These are phyloP conservation scores for Geranium brycei DNA, from an alignment of 345 rosid species.

Conservation along the genomic window DNA sequence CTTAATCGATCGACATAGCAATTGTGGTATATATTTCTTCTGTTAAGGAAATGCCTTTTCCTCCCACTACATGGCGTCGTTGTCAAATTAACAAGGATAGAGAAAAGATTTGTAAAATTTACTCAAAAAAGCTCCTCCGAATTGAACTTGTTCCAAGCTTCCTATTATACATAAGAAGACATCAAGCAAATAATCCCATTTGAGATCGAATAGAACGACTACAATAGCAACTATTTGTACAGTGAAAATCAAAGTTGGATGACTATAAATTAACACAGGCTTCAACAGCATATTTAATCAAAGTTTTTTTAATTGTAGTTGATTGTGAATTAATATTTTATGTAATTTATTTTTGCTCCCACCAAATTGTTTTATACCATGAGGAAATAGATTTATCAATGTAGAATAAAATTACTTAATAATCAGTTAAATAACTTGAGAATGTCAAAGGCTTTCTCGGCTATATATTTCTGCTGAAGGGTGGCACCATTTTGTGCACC, in stretches of 20 bases:
- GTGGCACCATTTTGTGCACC: constrained; percentile 94
- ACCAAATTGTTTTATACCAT: no score
- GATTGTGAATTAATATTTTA: no score
- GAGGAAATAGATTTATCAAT: no score
- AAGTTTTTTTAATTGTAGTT: no score
- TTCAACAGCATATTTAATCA: no score
- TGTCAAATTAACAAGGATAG: not conserved
- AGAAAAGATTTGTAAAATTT: not conserved
- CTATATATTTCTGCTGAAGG: constrained; percentile 88
- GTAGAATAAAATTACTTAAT: not conserved
- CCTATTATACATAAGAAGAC: constrained; percentile 15
- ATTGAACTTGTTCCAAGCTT: constrained; percentile 42
- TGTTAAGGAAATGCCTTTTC: not conserved
- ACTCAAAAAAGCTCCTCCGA: constrained; percentile 37
- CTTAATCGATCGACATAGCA: not conserved
- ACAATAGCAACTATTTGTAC: no score
- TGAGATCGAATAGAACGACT: no score
- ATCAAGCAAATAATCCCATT: no score
- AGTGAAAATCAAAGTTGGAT: no score
- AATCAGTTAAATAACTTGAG: constrained; percentile 47
- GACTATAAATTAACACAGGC: no score
- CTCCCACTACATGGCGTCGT: not conserved
- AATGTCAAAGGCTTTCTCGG: constrained; percentile 92
- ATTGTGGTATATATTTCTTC: not conserved
- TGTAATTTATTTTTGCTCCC: no score